Percentiles rank a stretch among this genome's conserved stretches.
Conservation (phyloP, 225 moss, liverwort and hornwort genomes). For the Anthoceros angustus region DNA sequence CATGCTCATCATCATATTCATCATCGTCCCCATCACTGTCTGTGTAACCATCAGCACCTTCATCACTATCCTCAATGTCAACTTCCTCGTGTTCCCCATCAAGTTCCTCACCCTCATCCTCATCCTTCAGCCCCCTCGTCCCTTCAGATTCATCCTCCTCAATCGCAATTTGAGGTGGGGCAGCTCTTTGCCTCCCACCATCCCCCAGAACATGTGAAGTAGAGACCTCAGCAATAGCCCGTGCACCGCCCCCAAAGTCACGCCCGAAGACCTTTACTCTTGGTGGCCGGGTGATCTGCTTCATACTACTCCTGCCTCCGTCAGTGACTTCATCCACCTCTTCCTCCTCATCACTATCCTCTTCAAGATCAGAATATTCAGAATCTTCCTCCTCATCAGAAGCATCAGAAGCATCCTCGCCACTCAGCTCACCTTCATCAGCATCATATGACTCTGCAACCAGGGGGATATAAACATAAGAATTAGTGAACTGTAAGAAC, state of each 20-base stretch:
- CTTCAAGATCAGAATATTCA: slow-evolving; percentile 29
- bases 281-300: slow-evolving; percentile 29
- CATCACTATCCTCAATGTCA: background rate
- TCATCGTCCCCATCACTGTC: background rate
- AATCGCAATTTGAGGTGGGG: background rate
- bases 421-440: slow-evolving; percentile 28
- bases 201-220: background rate
- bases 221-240: no score
- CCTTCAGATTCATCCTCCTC: background rate
- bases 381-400: slow-evolving; percentile 20
- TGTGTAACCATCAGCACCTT: background rate
- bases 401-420: slow-evolving; percentile 18
- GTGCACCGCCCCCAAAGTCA: slow-evolving; percentile 32
- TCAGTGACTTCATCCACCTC: slow-evolving; percentile 20
- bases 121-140: background rate
- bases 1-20: background rate
- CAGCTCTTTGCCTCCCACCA: background rate
- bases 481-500: background rate
- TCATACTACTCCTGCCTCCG: background rate
- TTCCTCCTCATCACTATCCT: slow-evolving; percentile 18
- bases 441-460: slow-evolving; percentile 26
- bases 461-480: slow-evolving; percentile 3
- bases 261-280: slow-evolving; percentile 74
- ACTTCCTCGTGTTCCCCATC: background rate
- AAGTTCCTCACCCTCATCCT: background rate